Conservation (phyloP, 1,284 basidiomycete species). For the Marasmius fiardii region DNA sequence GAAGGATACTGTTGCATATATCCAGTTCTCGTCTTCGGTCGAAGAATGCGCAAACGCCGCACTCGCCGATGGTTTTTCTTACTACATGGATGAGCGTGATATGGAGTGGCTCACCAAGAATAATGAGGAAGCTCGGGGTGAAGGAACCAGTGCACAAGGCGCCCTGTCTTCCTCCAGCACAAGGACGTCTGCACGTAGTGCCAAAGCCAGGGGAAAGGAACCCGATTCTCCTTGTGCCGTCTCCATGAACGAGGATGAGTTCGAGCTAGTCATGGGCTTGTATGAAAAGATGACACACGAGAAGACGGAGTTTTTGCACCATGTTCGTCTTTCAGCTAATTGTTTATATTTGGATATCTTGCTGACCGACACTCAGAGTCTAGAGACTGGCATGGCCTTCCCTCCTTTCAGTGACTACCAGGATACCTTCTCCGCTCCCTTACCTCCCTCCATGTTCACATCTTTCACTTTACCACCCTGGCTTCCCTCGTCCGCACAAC, state of each 20-base stretch:
- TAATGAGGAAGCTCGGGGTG: conserved; percentile 86
- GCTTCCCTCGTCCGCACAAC: conserved; percentile 53
- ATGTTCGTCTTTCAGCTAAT: conserved; percentile 57
- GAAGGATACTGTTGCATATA: conserved; percentile 77
- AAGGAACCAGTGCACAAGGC: conserved; percentile 78
- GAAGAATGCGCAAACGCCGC: conserved; percentile 70
- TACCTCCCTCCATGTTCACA: conserved; percentile 60
- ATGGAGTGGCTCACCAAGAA: conserved; percentile 91
- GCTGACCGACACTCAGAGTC: conserved; percentile 35
- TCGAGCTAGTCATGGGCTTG: conserved; percentile 94
- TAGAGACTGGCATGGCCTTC: conserved; percentile 64
- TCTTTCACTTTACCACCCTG: conserved; percentile 57
- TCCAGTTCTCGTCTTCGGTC: conserved; percentile 84
- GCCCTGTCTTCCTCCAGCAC: conserved; percentile 54
- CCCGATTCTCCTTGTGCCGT: conserved; percentile 60
- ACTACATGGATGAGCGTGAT: conserved; percentile 97
- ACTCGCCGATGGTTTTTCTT: conserved; percentile 70
- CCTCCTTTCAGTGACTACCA: conserved; percentile 83
- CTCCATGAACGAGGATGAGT: conserved; percentile 82
- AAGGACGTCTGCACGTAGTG: conserved; percentile 54
- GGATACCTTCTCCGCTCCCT: conserved; percentile 57
- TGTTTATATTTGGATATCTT: background rate
- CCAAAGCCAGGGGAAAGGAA: conserved; percentile 79
- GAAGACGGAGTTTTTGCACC: conserved; percentile 88
- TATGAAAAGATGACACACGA: conserved; percentile 93